Evolutionary conservation across 208 protist species (phyloP).

Genomic region (Porcisia deanei): DNA sequence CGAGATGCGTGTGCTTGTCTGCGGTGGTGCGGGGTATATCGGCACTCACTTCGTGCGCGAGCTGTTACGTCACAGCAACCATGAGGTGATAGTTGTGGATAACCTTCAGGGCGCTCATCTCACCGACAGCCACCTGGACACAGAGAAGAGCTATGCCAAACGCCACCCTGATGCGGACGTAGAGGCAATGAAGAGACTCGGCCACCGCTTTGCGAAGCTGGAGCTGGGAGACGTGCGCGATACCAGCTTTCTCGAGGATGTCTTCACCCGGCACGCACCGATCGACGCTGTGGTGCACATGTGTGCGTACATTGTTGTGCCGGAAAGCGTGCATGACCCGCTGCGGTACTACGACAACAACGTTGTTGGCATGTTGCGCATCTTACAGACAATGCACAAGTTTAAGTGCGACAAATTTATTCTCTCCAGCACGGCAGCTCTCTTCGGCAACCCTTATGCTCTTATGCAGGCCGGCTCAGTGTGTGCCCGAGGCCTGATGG

Average conservation of each 20-base stretch:
- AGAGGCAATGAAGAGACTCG: slow-evolving; percentile 15
- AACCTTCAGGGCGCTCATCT: slow-evolving; percentile 85
- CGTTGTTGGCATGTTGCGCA: slow-evolving; percentile 89
- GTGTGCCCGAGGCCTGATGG: slow-evolving; percentile 35
- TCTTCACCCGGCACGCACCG: slow-evolving; percentile 90
- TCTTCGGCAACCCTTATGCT: slow-evolving; percentile 87
- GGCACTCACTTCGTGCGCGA: slow-evolving; percentile 96
- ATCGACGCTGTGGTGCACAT: slow-evolving; percentile 96
- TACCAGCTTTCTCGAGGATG: slow-evolving; percentile 63
- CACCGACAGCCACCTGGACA: slow-evolving; percentile 55
- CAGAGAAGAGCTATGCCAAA: slow-evolving; percentile 40
- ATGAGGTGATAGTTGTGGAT: slow-evolving; percentile 95
- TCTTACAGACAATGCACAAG: slow-evolving; percentile 94
- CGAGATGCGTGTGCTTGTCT: slow-evolving; percentile 90
- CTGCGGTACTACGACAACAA: slow-evolving; percentile 98
- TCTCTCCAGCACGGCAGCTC: slow-evolving; percentile 96
- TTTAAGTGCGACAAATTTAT: slow-evolving; percentile 94
- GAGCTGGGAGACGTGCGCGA: slow-evolving; percentile 90
- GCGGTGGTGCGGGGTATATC: slow-evolving; percentile 98
- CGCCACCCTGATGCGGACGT: slow-evolving; percentile 20
- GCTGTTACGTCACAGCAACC: slow-evolving; percentile 74
- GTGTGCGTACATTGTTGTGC: slow-evolving; percentile 93
- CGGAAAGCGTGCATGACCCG: slow-evolving; percentile 92
- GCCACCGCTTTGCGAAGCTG: slow-evolving; percentile 51
- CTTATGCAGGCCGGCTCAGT: slow-evolving; percentile 22